Evolutionary conservation across 2,329 filamentous ascomycete genomes (phyloP).

Genomic region (Trichoderma brevicompactum): DNA sequence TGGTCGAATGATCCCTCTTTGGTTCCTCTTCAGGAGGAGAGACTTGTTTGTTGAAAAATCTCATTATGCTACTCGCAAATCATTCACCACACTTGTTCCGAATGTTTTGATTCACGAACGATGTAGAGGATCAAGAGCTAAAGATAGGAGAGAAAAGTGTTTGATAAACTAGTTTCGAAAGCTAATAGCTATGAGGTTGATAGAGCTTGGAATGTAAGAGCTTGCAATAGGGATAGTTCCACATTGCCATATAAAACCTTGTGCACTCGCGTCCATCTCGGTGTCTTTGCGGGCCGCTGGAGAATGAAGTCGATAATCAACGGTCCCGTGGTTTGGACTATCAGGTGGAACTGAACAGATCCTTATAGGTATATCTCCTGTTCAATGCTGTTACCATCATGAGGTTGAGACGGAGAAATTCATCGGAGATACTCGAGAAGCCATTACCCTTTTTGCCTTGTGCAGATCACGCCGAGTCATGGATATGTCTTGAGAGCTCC

Average conservation of each 20-base stretch:
- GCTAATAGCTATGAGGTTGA: constrained; percentile 2
- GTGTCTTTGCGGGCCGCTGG: constrained; percentile 26
- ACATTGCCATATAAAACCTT: constrained; percentile 16
- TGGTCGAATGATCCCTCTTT: constrained; percentile 11
- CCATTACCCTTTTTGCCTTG: constrained; percentile 7
- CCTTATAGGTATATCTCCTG: constrained; percentile 22
- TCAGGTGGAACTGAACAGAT: constrained; percentile 10
- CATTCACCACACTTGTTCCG: constrained; percentile 7
- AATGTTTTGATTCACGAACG: constrained; percentile 1
- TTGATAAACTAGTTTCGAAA: constrained; percentile 19
- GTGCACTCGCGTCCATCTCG: constrained; percentile 26
- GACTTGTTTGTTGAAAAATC: constrained; percentile 12
- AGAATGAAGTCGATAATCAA: constrained; percentile 1
- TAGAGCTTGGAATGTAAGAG: constrained; percentile 7
- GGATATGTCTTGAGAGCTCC: constrained; percentile 18
- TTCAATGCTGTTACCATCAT: constrained; percentile 22
- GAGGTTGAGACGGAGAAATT: constrained; percentile 23
- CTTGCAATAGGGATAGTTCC: constrained; percentile 18
- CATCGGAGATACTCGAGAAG: constrained; percentile 21
- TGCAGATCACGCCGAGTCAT: constrained; percentile 24
- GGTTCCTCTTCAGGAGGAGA: constrained; percentile 7
- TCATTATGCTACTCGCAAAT: constrained; percentile 15
- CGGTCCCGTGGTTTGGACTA: constrained; percentile 15
- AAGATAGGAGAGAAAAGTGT: constrained; percentile 3
- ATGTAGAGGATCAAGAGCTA: not conserved